Conservation (phyloP, 2,329 filamentous ascomycete genomes). For the Botrytis pseudocinerea region DNA sequence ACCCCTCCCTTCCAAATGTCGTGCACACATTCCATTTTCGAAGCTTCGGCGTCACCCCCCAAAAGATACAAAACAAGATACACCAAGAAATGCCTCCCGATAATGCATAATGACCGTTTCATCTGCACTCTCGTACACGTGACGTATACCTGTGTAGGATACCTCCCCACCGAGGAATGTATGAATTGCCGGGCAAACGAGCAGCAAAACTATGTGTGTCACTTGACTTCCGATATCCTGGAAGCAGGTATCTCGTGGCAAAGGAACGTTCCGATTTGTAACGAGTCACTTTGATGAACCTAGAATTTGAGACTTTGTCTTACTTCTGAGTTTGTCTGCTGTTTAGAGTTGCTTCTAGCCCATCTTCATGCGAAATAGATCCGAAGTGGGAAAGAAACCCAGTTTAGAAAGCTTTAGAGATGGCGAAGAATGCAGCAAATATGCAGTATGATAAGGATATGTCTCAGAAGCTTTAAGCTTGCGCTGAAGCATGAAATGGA, state of each 20-base stretch:
- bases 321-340: conserved; percentile 1
- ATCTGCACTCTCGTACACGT: conserved; percentile 20
- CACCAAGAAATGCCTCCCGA: conserved; percentile 6
- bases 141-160: neutral
- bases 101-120: conserved; percentile 23
- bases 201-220: conserved; percentile 14
- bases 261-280: conserved; percentile 20
- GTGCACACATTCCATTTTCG: conserved; percentile 19
- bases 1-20: conserved; percentile 13
- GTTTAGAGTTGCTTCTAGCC: neutral
- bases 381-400: neutral
- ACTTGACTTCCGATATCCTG: conserved; percentile 26
- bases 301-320: conserved; percentile 16
- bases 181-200: neutral
- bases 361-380: conserved; percentile 5
- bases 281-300: conserved; percentile 20
- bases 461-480: conserved; percentile 2
- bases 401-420: neutral
- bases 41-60: neutral
- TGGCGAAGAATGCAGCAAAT: conserved; percentile 10
- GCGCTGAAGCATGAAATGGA: neutral
- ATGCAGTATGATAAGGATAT: neutral
- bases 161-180: neutral
- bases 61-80: neutral
- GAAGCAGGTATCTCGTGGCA: conserved; percentile 25